phyloP scores from a whole-genome alignment of 2,329 filamentous ascomycete genomes.

The Didymella pinodella region DNA sequence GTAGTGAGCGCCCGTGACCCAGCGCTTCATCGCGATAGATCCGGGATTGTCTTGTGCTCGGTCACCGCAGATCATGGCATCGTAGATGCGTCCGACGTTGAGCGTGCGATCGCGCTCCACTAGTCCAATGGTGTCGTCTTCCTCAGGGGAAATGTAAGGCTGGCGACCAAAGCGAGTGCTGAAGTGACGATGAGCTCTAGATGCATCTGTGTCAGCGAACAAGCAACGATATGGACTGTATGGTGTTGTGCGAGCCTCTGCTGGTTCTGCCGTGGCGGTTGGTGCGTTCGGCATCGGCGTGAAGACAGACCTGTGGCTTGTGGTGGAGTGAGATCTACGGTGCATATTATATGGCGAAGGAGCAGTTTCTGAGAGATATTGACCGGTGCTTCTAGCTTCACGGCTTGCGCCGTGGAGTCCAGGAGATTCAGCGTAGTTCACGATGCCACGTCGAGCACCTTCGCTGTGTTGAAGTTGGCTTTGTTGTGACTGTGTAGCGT shows the following conservation, averaged over 20 bases:
- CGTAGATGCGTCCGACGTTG: slow-evolving; percentile 43
- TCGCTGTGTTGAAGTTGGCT: slow-evolving; percentile 17
- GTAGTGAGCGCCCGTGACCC: slow-evolving; percentile 44
- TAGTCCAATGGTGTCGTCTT: slow-evolving; percentile 34
- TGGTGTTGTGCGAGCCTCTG: slow-evolving; percentile 13
- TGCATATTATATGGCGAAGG: slow-evolving; percentile 22
- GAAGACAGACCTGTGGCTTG: slow-evolving; percentile 5
- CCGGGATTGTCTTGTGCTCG: slow-evolving; percentile 40
- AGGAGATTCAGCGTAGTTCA: slow-evolving; percentile 24
- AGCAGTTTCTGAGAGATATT: background rate
- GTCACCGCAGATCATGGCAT: slow-evolving; percentile 44
- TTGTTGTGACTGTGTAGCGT: slow-evolving; percentile 10
- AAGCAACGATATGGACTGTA: slow-evolving; percentile 34
- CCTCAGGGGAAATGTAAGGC: slow-evolving; percentile 35
- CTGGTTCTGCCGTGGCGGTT: slow-evolving; percentile 4
- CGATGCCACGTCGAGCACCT: slow-evolving; percentile 21
- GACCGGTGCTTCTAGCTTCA: slow-evolving; percentile 1
- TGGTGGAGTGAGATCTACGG: slow-evolving; percentile 13
- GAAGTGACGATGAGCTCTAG: slow-evolving; percentile 36
- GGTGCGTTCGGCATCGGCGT: slow-evolving; percentile 15
- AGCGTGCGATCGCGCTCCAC: slow-evolving; percentile 31
- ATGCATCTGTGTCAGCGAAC: slow-evolving; percentile 32
- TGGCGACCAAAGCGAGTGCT: slow-evolving; percentile 37
- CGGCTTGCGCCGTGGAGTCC: slow-evolving; percentile 7
- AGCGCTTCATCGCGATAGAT: slow-evolving; percentile 47